Base-by-base conservation (phyloP, 1,139 yeast species). In the Yamadazyma kanchanaburiensis region DNA sequence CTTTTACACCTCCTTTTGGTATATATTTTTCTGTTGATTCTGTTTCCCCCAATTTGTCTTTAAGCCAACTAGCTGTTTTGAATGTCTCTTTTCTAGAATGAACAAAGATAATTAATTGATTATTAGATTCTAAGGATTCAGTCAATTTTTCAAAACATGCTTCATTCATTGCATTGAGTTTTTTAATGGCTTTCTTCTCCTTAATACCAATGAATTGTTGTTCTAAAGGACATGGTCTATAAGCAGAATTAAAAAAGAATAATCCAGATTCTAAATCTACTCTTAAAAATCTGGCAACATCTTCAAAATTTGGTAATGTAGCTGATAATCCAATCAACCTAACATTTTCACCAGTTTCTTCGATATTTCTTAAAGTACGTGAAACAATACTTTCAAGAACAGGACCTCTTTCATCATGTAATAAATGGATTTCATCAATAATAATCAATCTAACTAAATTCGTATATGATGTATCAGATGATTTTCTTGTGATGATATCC, bases 361-460 rank as follows among this genome's bases (percentile, higher is more conserved):
- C 73, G 2, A 58, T 53, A 26, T 65, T 64, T 37, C 86, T 59
- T 21, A 80, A 48, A 0, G 86, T 73, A 46, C 98, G 69, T 4
- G 95, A 77, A 3, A 91, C 91, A 29, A 91, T 80, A 48, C 84
- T 78, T 52, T 91, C 98, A 32, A 91, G 51, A 0, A 89, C 97
- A 0, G 97, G 96, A 4, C 98, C 98, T 64, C 98, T 77, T 44
- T 82, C 88, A 49, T 91, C 98, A 51, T 91, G 96, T 45, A 91
- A 66, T 35, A 91, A 65, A 64, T 91, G 98, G 39, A 91, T 83
- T 57, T 91, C 98, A 64, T 91, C 98, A 33, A 91, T 79, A 22
- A 91, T 83, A n/a, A 91, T 60, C 10, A 91, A 64, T 27, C 76
- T 70, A 1, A 87, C 94, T 3, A 79, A 59, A 25, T 71, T 69